Base-by-base conservation (phyloP, 768 basidiomycete genomes). In the Pilatotrama ljubarskyi region DNA sequence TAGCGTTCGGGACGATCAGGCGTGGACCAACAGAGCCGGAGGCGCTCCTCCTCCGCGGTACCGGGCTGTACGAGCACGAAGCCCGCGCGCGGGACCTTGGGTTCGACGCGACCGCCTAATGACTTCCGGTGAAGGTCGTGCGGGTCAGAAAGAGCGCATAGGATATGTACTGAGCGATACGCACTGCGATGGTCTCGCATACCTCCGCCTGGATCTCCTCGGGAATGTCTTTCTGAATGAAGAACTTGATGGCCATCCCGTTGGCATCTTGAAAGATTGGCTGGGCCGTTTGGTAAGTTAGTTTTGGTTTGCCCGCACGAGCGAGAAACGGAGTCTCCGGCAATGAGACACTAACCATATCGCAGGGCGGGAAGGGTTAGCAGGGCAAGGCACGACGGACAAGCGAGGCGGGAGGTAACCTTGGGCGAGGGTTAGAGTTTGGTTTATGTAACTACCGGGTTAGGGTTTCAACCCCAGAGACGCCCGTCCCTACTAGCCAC, bases 191-290 rank as follows among this genome's bases (percentile, higher is more conserved):
- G 14, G 82, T 86, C 70, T 90, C 88, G 67, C 85, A 86, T 29
- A 91, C 72, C 61, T 91, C 86, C 17, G 85, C 84, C 65, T 88
- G 87, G 20, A 84, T 77, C 64, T 86, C 84, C 57, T 85, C 79
- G 3, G 83, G 73, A 9, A 93, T 77, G 70, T 92, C 90, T 68
- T 89, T 90, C 69, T 92, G 90, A 18, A 93, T 82, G 71, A 92
- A 93, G 69, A 93, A 93, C 68, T 92, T 93, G 78, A 90, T 74
- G 2, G 88, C 82, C 51, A 88, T 72, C 38, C 85, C 85, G 67
- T 80, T 83, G 62, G 66, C 71, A 65, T 89, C 89, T 70, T 90
- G 87, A 57, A 91, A 91, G 59, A 91, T 84, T 47, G 85, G 84
- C 87, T 90, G 55, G 14, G 38, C 38, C 49, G 43, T 59, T 51